Percentiles rank a stretch among this genome's conserved stretches.
These are phyloP conservation scores for Viridothelium virens DNA, from an alignment of 495 filamentous ascomycete genomes.

Conservation along the genomic window DNA sequence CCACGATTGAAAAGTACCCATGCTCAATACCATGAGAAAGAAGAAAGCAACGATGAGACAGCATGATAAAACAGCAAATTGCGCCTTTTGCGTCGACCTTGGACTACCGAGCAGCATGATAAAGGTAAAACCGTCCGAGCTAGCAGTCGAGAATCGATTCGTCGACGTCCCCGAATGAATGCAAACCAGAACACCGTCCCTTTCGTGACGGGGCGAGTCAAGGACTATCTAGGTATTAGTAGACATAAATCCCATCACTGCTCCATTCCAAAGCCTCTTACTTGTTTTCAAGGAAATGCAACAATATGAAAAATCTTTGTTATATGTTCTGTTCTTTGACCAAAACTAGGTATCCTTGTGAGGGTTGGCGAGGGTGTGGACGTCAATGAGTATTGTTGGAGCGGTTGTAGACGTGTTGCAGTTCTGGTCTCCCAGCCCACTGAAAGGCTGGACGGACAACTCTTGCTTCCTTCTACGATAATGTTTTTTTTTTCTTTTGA, in stretches of 20 bases:
- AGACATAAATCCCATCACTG: background rate
- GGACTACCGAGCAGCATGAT: background rate
- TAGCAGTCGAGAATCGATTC: background rate
- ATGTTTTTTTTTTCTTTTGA: no score
- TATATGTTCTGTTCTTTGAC: background rate
- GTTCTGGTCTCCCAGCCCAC: no score
- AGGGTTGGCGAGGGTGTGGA: background rate
- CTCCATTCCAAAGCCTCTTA: background rate
- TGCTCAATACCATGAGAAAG: background rate
- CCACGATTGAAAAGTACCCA: background rate
- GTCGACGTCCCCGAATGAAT: background rate
- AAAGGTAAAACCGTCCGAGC: background rate
- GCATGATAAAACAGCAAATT: background rate
- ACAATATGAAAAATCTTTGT: background rate
- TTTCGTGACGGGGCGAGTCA: background rate
- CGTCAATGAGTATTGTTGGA: background rate
- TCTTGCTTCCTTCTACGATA: no score
- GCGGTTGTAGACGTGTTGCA: background rate
- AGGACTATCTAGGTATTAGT: background rate
- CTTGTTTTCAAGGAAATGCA: background rate
- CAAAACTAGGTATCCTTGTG: background rate
- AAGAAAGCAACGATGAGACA: slow-evolving; percentile 3
- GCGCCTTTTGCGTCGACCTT: background rate
- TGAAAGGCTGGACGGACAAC: no score
- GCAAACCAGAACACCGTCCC: background rate